These are phyloP conservation scores for Apocynum venetum DNA, from an alignment of 257 asterid species.

Conservation along the genomic window DNA sequence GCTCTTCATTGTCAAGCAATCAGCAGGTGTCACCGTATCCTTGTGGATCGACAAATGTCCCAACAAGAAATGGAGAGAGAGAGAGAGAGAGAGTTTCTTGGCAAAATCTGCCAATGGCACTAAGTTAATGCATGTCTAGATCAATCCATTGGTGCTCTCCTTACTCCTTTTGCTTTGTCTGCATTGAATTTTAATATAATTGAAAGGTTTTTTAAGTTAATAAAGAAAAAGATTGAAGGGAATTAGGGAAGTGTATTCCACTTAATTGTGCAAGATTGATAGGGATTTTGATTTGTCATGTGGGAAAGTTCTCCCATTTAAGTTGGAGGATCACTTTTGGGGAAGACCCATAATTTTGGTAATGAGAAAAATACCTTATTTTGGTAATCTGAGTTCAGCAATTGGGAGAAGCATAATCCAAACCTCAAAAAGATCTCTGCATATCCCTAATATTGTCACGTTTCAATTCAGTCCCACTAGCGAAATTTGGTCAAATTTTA, in stretches of 20 bases:
- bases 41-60: not conserved
- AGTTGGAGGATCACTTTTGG: conserved; percentile 2
- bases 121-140: not conserved
- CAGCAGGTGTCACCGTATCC: not conserved
- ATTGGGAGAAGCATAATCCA: not conserved
- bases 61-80: not conserved
- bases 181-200: not conserved
- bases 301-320: not conserved
- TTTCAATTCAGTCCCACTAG: too few species aligned
- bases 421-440: too few species aligned
- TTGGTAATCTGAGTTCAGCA: not conserved
- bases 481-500: too few species aligned
- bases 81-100: not conserved
- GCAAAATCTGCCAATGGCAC: conserved; percentile 11
- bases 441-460: too few species aligned
- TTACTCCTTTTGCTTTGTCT: not conserved
- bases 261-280: not conserved
- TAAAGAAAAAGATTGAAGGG: conserved; percentile 6
- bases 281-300: not conserved
- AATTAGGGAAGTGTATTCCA: not conserved
- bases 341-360: not conserved
- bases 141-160: not conserved
- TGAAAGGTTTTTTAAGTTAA: not conserved
- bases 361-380: not conserved
- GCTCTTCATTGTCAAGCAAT: not conserved